Evolutionary conservation across 208 protist genomes (phyloP), one percentile per base, ranked within the genome.

Genomic region (Acanthamoeba rhysodes): DNA sequence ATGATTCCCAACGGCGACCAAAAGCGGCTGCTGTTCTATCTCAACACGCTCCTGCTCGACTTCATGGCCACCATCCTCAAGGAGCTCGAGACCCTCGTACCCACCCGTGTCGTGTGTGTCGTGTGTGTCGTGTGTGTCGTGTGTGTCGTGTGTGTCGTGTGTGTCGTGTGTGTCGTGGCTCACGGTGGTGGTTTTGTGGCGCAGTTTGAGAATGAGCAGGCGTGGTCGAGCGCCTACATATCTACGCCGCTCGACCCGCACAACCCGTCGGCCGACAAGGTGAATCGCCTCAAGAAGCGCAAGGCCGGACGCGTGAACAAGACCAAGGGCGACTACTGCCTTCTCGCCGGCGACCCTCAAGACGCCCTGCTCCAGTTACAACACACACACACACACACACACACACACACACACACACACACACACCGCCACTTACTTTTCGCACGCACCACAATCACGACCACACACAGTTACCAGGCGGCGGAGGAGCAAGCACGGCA

Each of bases 41-140:
- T 91, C 85, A 91, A 91, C 85, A 91, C 85, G 37, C 85, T 91
- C 24, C 57, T 91, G 16, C 48, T 91, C 62, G 85, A 91, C 85
- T 91, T 91, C 32, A 32, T 72, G 29, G 85, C 53, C 57, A 91
- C 85, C 34, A 74, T 91, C 18, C 57, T 91, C 32, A 64, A 70
- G 34, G 85, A 91, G 59, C 85, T 91, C 20, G 85, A 91, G 62
- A 91, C 53, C 27, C 53, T 91, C 48, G 78, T 88, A 88, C 29
- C 29, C 22, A 9, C 14, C 48, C 37, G n/a, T n/a, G n/a, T n/a
- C n/a, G n/a, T n/a, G n/a, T n/a, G n/a, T n/a, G n/a, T n/a, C n/a
- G n/a, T n/a, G n/a, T n/a, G n/a, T n/a, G n/a, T n/a, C n/a, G n/a
- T n/a, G n/a, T n/a, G n/a, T n/a, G n/a, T n/a, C n/a, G n/a, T n/a